Evolutionary conservation across 495 filamentous ascomycete genomes (phyloP), one percentile per base, ranked within the genome.

Genomic region (Penicillium cinerascens): DNA sequence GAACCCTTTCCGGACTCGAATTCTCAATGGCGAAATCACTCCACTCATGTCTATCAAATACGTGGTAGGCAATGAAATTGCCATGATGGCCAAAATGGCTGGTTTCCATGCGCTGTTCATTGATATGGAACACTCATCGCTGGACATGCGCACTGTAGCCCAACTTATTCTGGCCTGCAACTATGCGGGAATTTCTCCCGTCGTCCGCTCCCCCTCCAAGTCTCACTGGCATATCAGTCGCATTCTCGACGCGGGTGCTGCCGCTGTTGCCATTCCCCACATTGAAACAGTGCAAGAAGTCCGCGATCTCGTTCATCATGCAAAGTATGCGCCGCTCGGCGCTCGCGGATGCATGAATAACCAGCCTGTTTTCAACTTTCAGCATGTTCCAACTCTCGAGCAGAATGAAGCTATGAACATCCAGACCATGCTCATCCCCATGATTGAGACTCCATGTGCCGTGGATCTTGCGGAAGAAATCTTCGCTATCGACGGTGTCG

Each of bases 91-190:
- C 35, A 65, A 63, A 21, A 63, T 61, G 53, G 61, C 67, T 43
- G 67, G 67, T 11, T 56, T 70, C 39, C 57, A 70, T 20, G 67
- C 51, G 11, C 37, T 66, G n/a, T 66, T 70, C 52, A 66, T 70
- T 27, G 67, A 70, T 48, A 59, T 70, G 54, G 64, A 70, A 36
- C 67, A 70, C 40, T 59, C 55, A 11, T 44, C 59, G 3, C 44
- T 68, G 0, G 37, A 45, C 35, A 23, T 70, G 21, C 58, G 53
- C 39, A 20, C 42, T 0, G 52, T 61, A 11, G 21, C 51, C 6
- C 67, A 70, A 36, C 52, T 70, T 6, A 64, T 63, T 33, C 53
- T 70, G 16, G 62, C 67, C 29, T 62, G 59, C 52, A 61, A 60
- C 51, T 56, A 56, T 33, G 58, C 52, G 37, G 63, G 62, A 6